A percentile compares a stretch with the other conserved stretches of the same genome.
These are phyloP conservation scores for Geranium brycei DNA, from an alignment of 345 rosid species.

Conservation along the genomic window DNA sequence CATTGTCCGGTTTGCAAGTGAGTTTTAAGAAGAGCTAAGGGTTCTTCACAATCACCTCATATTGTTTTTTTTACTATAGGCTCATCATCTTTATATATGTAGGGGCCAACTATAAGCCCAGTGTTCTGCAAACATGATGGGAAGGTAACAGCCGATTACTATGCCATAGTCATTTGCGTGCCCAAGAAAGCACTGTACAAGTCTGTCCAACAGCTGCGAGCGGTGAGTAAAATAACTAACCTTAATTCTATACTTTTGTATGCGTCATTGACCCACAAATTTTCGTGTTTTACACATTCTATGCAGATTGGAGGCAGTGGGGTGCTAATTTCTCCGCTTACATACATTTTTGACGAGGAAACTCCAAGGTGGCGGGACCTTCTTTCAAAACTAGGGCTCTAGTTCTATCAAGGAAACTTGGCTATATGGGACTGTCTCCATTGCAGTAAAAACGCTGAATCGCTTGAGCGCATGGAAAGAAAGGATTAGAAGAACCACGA, in stretches of 20 bases:
- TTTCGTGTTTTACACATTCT: neutral
- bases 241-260: neutral
- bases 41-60: too few relatives aligned
- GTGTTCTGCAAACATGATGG: slow-evolving; percentile 59
- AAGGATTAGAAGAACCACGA: too few relatives aligned
- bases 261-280: neutral
- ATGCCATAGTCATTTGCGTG: slow-evolving; percentile 74
- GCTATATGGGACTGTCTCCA: neutral
- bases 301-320: slow-evolving; percentile 84
- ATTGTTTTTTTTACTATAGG: too few relatives aligned
- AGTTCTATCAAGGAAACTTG: neutral
- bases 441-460: too few relatives aligned
- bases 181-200: slow-evolving; percentile 66
- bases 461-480: too few relatives aligned
- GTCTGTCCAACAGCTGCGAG: slow-evolving; percentile 83
- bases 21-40: neutral
- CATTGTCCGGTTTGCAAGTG: slow-evolving; percentile 84
- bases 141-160: slow-evolving; percentile 45
- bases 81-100: neutral
- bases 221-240: slow-evolving; percentile 30
- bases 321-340: slow-evolving; percentile 74
- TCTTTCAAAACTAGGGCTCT: slow-evolving; percentile 41
- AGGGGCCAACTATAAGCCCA: slow-evolving; percentile 80
- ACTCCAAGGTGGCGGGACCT: slow-evolving; percentile 89
- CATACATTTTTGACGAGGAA: slow-evolving; percentile 92